These are phyloP conservation scores for Candida ovalis DNA, from an alignment of 805 yeast species.

Conservation along the genomic window DNA sequence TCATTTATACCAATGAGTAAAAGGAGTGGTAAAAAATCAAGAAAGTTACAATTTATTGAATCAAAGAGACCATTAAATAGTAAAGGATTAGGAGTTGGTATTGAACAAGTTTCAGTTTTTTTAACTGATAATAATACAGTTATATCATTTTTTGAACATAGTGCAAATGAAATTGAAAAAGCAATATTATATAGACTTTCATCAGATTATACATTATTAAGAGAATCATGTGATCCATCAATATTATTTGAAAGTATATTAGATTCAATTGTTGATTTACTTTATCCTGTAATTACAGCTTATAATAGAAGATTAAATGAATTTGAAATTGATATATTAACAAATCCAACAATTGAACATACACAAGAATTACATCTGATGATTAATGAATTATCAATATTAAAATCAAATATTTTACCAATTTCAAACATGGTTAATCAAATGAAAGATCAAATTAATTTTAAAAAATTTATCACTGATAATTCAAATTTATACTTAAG, in stretches of 20 bases:
- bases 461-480: conserved; percentile 34
- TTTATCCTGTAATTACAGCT: conserved; percentile 50
- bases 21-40: conserved; percentile 7
- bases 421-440: conserved; percentile 44
- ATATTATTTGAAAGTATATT: conserved; percentile 50
- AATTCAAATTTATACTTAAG: conserved; percentile 44
- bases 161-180: conserved; percentile 48
- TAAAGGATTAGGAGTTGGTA: conserved; percentile 42
- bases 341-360: conserved; percentile 46
- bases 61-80: conserved; percentile 41
- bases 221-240: conserved; percentile 50
- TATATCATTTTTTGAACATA: conserved; percentile 54
- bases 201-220: conserved; percentile 42
- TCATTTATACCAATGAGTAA: conserved; percentile 16
- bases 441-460: conserved; percentile 36
- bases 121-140: conserved; percentile 42
- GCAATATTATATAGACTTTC: conserved; percentile 48
- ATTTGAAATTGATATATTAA: conserved; percentile 48
- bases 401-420: conserved; percentile 46
- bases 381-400: conserved; percentile 47
- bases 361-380: conserved; percentile 51
- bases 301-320: conserved; percentile 45
- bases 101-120: conserved; percentile 55
- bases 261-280: conserved; percentile 51
- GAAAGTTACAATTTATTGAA: conserved; percentile 33